Base-by-base conservation (phyloP, 1,139 yeast genomes). In the Debaryomyces fabryi region DNA sequence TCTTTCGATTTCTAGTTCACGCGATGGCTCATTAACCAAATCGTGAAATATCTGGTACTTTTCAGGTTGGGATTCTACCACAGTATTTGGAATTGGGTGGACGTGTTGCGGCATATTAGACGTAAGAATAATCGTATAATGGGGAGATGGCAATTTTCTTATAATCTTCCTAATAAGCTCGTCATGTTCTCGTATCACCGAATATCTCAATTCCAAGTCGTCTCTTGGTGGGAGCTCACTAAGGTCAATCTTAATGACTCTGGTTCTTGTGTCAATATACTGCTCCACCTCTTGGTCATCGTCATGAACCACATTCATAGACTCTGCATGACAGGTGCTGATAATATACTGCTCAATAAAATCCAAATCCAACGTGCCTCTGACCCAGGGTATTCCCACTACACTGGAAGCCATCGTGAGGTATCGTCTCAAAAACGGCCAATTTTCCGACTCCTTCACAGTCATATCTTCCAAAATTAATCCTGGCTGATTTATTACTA, bases 401-500 rank as follows among this genome's bases (percentile, higher is more conserved):
- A 86, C 71, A 0, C 92, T 83, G 3, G 92, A 86, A 9, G 90
- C 74, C 62, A 79, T 71, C 24, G 76, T 67, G 51, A 86, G 60
- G 60, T 84, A 82, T 45, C 78, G 75, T 45, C 85, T 69, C 21
- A 88, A 58, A 53, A 79, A 74, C 1, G 72, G 74, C 79, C 88
- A 86, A 23, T 72, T 64, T 3, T 74, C 71, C 43, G 66, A 66
- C 24, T 64, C 59, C 1, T 35, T 27, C 39, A 72, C 70, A 21
- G 71, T 70, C 50, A 89, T 71, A 64, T 89, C 96, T n/a, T 68
- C 67, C 44, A 76, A 68, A 2, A 65, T 65, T 47, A 89, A 64
- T 0, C 95, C 95, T 0, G 96, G 96, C 41, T 82, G 82, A 58
- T 87, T 81, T 0, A 88, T 72, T 13, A 89, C 65, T 2, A 90